These are phyloP conservation scores for Fraxinus americana DNA, from an alignment of 257 asterid genomes.

Conservation along the genomic window DNA sequence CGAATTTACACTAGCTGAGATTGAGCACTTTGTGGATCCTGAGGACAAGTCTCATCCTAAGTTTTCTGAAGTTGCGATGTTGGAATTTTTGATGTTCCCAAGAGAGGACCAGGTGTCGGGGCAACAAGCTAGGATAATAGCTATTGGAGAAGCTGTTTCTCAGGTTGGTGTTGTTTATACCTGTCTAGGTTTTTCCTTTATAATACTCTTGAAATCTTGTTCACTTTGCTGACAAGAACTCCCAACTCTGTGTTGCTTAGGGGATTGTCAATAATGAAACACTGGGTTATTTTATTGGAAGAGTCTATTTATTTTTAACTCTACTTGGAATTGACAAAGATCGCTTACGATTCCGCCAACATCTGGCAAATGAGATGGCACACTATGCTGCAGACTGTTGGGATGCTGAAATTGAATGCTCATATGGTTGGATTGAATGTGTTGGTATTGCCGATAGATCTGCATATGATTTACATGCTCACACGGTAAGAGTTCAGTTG, in stretches of 20 bases:
- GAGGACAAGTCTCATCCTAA: constrained; percentile 77
- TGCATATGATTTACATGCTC: constrained; percentile 81
- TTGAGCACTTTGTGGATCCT: constrained; percentile 87
- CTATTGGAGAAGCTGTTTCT: constrained; percentile 70
- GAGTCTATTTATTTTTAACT: constrained; percentile 78
- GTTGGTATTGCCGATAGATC: constrained; percentile 90
- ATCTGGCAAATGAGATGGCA: constrained; percentile 87
- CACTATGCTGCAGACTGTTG: constrained; percentile 94
- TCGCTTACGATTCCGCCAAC: constrained; percentile 77
- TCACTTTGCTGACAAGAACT: constrained; percentile 17
- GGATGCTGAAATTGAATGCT: constrained; percentile 90
- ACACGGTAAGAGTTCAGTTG: constrained; percentile 48
- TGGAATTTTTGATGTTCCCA: constrained; percentile 81
- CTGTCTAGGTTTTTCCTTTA: constrained; percentile 14
- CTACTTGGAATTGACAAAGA: constrained; percentile 79
- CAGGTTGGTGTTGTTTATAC: constrained; percentile 41
- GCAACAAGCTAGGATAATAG: constrained; percentile 50
- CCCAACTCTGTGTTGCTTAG: constrained; percentile 35
- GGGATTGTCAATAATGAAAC: constrained; percentile 78
- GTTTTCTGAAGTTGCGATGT: constrained; percentile 55
- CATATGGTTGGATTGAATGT: constrained; percentile 89
- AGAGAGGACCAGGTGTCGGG: constrained; percentile 84
- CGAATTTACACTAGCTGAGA: constrained; percentile 80
- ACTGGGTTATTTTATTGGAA: constrained; percentile 76
- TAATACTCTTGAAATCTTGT: background rate